Evolutionary conservation across 192 early-diverging fungal species (phyloP).

Genomic region (Chytriomyces confervae): DNA sequence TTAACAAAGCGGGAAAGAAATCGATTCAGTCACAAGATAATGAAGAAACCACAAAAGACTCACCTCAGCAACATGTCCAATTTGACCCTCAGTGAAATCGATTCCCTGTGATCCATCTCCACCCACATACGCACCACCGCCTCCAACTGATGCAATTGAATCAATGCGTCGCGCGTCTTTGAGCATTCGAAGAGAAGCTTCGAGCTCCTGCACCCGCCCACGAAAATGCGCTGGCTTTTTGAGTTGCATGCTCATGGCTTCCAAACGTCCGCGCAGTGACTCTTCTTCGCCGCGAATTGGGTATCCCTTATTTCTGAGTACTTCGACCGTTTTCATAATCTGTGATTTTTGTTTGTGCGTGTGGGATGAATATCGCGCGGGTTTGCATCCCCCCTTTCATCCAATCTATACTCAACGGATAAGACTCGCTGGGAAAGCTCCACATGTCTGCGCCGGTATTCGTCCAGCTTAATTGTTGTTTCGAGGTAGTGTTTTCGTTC

Average conservation of each 20-base stretch:
- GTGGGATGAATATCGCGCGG: too few species aligned
- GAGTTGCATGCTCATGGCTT: conserved; percentile 76
- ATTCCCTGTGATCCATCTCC: conserved; percentile 3
- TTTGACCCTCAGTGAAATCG: conserved; percentile 54
- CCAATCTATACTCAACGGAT: not conserved
- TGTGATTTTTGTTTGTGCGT: conserved; percentile 33
- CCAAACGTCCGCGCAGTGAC: conserved; percentile 71
- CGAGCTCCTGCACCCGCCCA: conserved; percentile 81
- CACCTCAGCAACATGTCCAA: conserved; percentile 21
- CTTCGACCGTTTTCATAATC: conserved; percentile 87
- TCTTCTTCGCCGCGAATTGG: conserved; percentile 86
- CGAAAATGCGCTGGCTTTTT: conserved; percentile 80
- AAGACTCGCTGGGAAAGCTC: conserved; percentile 58
- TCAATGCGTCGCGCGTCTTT: conserved; percentile 58
- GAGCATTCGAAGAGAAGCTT: conserved; percentile 77
- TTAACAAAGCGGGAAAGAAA: conserved; percentile 34
- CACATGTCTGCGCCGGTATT: conserved; percentile 78
- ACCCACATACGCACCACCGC: too few species aligned
- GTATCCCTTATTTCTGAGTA: conserved; percentile 82
- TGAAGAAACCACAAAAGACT: not conserved
- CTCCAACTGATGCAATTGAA: conserved; percentile 29
- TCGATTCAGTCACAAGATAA: not conserved
- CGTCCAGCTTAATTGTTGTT: conserved; percentile 73
- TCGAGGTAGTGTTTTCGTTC: conserved; percentile 74
- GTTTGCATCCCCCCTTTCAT: too few species aligned